Base-by-base conservation (phyloP, 2,329 filamentous ascomycete genomes). In the Fonsecaea nubica region DNA sequence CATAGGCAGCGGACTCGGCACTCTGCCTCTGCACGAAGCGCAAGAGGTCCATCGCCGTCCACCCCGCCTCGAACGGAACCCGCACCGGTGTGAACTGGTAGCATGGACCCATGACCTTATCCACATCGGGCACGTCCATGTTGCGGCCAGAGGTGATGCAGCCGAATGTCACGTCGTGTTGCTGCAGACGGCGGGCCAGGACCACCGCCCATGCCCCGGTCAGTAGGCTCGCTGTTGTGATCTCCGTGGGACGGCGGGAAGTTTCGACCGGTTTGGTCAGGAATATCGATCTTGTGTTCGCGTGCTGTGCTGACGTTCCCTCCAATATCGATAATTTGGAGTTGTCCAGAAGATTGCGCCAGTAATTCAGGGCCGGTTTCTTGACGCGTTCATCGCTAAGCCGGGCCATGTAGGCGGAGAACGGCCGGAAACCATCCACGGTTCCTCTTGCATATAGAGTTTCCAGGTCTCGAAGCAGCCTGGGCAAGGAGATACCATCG, bases 61-160 rank as follows among this genome's bases (percentile, higher is more conserved):
- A 86, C 2, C 76, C 74, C 0, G 80, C 72, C 2, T 80, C 77
- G 72, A 90, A 86, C 32, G 77, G 77, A 15, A 90, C 83, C n/a
- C 89, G 83, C 33, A 90, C 83, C 0, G 89, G 89, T 0, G 89
- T 82, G 73, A 90, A 88, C 72, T 90, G 88, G 81, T 88, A 89
- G 69, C 87, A 89, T 0, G 89, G 89, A 0, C 89, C 89, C 53
- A 86, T 82, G 58, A 89, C 85, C 62, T 80, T 79, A 65, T 89
- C 86, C 25, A 84, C 83, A 45, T 81, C 80, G 12, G 82, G 78
- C 0, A 88, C 79, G 65, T 85, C 85, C 18, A 86, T 83, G 74
- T 87, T 88, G 56, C 89, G 84, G 0, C 89, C 89, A 63, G 84
- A 87, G 48, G 88, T 87, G 0, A 90, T 88, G 71, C 88, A 85